These are phyloP conservation scores for Cryphonectria radicalis DNA, from an alignment of 2,329 filamentous ascomycete genomes.

Conservation along the genomic window DNA sequence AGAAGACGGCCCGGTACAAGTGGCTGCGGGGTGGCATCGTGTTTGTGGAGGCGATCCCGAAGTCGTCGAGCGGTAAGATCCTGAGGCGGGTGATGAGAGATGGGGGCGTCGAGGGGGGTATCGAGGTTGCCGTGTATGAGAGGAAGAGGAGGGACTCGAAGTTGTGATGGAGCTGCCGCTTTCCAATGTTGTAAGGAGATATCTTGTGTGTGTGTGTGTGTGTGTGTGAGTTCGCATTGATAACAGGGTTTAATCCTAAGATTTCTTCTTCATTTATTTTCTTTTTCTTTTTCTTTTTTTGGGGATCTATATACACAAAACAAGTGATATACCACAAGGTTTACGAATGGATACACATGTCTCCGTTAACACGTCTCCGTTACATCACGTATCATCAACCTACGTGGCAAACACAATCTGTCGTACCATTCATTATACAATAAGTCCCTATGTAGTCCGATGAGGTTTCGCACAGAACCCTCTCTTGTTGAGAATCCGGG, in stretches of 20 bases:
- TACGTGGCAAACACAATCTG: neutral
- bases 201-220: neutral
- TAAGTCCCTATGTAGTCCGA: neutral
- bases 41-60: constrained; percentile 70
- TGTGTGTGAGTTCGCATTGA: neutral
- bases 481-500: neutral
- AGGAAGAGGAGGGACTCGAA: constrained; percentile 63
- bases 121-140: constrained; percentile 48
- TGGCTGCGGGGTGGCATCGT: constrained; percentile 69
- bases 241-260: neutral
- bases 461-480: neutral
- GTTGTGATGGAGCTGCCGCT: constrained; percentile 45
- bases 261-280: too few species aligned
- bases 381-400: neutral
- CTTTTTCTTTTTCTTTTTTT: neutral
- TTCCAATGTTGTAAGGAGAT: neutral
- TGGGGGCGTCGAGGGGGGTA: constrained; percentile 39
- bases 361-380: too few species aligned
- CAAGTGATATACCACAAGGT: neutral
- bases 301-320: neutral
- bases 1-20: constrained; percentile 66
- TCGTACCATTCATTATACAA: neutral
- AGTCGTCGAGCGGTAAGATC: constrained; percentile 62
- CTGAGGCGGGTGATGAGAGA: constrained; percentile 46
- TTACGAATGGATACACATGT: neutral